phyloP scores from a whole-genome alignment of 1,284 basidiomycete genomes.

The Boletus calvinii region DNA sequence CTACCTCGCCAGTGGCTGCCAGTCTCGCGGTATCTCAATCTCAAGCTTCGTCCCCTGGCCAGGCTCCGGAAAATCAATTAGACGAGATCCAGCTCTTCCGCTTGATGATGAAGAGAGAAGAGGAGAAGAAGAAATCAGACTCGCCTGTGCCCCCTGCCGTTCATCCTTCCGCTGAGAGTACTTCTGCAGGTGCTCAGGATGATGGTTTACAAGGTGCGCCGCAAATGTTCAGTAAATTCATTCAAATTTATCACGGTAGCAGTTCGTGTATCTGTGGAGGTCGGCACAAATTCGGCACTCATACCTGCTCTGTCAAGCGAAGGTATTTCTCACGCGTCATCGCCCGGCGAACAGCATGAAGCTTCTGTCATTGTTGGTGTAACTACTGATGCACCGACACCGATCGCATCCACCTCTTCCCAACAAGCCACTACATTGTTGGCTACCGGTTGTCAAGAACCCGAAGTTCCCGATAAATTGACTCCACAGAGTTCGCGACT shows the following conservation, averaged over 20 bases:
- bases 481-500: constrained; percentile 38
- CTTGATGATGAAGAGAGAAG: constrained; percentile 80
- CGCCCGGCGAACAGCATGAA: constrained; percentile 14
- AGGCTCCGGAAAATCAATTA: constrained; percentile 42
- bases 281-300: constrained; percentile 3
- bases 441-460: constrained; percentile 19
- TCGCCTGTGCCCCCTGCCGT: constrained; percentile 6
- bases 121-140: constrained; percentile 62
- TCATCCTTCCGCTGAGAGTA: constrained; percentile 11
- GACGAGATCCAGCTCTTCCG: constrained; percentile 89
- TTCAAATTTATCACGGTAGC: constrained; percentile 14
- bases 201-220: constrained; percentile 24
- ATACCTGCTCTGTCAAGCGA: constrained; percentile 9
- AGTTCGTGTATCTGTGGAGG: constrained; percentile 19
- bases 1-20: constrained; percentile 12
- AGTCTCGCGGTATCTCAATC: constrained; percentile 22
- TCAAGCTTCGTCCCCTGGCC: constrained; percentile 30
- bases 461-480: constrained; percentile 31
- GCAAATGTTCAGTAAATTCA: neutral
- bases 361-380: neutral
- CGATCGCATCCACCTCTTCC: constrained; percentile 15
- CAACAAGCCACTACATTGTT: constrained; percentile 14
- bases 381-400: neutral
- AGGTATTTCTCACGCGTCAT: constrained; percentile 12
- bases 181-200: constrained; percentile 10